Base-by-base conservation (phyloP, 495 filamentous ascomycete species). In the Astrocystis sublimbata region DNA sequence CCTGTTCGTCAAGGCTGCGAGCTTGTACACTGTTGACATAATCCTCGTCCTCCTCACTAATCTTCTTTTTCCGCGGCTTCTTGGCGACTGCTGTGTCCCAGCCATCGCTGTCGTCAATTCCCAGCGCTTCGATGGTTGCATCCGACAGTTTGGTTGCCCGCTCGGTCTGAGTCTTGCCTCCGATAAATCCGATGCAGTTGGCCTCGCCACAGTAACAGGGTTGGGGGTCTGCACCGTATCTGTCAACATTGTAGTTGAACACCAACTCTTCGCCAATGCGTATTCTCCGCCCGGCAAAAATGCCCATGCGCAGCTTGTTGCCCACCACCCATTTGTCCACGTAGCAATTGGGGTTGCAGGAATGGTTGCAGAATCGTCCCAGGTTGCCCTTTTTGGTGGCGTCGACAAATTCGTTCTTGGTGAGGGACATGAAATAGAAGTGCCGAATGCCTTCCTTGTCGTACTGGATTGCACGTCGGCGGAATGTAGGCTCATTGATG, bases 221-320 rank as follows among this genome's bases (percentile, higher is more conserved):
- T 75, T 97, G 93, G 51, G 94, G 93, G 68, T 98, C 92, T 33
- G 94, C 93, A 60, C 94, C 94, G 69, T 99, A 99, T 61, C 94
- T 88, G 72, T 99, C 94, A 56, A 99, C 94, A 65, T 99, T 99
- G 83, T 99, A 99, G 79, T 99, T 97, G 81, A 99, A 99, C n/a
- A 96, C 92, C 33, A 99, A 81, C 73, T 99, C 94, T 74, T 99
- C 94, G 41, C 94, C 96, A 2, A 89, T 86, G 66, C 87, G 85
- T 67, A 99, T 90, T 68, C 84, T 81, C 62, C 92, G 91, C 78
- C 89, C 85, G 67, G 94, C 92, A 78, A 99, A 99, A 65, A 99
- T 98, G 62, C 94, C 94, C 94, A 99, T 98, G 69, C 94, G 93
- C 72, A 97, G 77, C 78, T 97, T 97, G 69, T 96, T 90, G n/a